Percentiles rank a stretch among this genome's conserved stretches.
Evolutionary conservation across 805 yeast species (phyloP).

Genomic region (Zygotorulaspora florentina): DNA sequence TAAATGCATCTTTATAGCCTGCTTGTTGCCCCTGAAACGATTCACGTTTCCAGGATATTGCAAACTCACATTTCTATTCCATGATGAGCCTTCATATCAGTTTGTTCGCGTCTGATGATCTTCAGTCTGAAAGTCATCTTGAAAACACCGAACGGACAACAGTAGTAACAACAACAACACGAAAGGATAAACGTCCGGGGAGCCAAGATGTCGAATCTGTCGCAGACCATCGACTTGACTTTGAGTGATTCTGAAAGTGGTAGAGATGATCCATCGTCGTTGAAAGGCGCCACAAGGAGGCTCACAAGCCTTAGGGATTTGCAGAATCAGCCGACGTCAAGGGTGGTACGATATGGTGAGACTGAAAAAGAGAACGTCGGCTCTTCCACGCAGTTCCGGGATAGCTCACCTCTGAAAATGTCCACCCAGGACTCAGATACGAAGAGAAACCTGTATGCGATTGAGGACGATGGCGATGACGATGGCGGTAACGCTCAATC

Average conservation of each 20-base stretch:
- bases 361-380: neutral
- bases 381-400: neutral
- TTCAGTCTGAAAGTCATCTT: no score
- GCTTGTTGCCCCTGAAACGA: neutral
- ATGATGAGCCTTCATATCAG: no score
- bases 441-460: neutral
- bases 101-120: no score
- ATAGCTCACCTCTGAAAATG: slow-evolving; percentile 7
- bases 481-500: neutral
- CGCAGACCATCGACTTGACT: slow-evolving; percentile 22
- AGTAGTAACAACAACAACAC: neutral
- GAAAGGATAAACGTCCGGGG: neutral
- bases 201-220: neutral
- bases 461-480: neutral
- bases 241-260: slow-evolving; percentile 6
- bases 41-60: no score
- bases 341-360: neutral
- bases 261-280: neutral
- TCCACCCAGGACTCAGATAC: slow-evolving; percentile 2
- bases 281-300: neutral
- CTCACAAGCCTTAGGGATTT: slow-evolving; percentile 1
- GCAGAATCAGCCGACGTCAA: neutral
- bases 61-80: no score
- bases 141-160: neutral
- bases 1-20: neutral